These are phyloP conservation scores for Neurospora crassa DNA, from an alignment of 2,329 filamentous ascomycete species.

Conservation along the genomic window DNA sequence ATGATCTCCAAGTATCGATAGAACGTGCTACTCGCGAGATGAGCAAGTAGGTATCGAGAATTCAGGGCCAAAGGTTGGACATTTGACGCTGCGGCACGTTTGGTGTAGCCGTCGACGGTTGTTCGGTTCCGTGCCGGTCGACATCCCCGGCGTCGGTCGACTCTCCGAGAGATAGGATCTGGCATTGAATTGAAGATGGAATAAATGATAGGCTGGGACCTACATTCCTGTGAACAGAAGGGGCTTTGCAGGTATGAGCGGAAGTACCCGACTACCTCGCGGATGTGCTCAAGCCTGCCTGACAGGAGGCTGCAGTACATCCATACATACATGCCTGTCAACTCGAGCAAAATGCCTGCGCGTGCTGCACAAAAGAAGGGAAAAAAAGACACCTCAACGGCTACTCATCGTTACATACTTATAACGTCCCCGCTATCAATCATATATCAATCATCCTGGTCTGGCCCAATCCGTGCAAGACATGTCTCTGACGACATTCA, in stretches of 20 bases:
- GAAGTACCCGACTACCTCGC: neutral
- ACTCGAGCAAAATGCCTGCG: neutral
- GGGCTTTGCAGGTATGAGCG: neutral
- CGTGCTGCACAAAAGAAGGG: neutral
- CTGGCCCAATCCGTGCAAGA: neutral
- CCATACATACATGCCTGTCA: neutral
- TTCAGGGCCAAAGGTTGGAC: neutral
- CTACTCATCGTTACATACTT: neutral
- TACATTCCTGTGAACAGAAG: neutral
- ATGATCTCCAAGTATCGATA: neutral
- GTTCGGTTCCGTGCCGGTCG: neutral
- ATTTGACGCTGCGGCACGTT: neutral
- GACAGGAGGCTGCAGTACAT: neutral
- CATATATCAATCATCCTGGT: neutral
- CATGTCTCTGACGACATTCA: conserved; percentile 17
- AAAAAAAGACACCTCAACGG: neutral
- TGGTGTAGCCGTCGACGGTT: neutral
- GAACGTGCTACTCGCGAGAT: neutral
- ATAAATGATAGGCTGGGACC: no score
- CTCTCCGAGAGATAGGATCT: neutral
- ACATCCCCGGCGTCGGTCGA: neutral
- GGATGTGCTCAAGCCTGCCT: neutral
- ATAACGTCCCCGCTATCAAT: neutral
- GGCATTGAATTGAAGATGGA: neutral
- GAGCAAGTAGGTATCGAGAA: neutral